Conservation (phyloP, 306 rosid species). For the Cicer judaicum region DNA sequence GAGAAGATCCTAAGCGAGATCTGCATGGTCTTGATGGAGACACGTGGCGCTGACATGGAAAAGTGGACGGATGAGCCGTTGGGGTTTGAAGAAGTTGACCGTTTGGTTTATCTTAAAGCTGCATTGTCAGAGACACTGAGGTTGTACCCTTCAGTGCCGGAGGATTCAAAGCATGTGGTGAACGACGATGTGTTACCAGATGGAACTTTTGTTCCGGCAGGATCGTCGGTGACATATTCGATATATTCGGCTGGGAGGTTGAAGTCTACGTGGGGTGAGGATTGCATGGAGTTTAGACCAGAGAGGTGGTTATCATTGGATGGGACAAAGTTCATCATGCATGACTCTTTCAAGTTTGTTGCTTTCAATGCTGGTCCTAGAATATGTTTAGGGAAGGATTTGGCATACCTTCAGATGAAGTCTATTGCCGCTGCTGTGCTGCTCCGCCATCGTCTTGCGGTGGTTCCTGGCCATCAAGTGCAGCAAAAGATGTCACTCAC, state of each 20-base stretch:
- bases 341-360: conserved; percentile 77
- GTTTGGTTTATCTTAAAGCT: conserved; percentile 72
- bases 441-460: conserved; percentile 71
- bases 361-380: conserved; percentile 98
- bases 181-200: conserved; percentile 75
- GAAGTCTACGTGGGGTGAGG: conserved; percentile 87
- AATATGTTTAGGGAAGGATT: conserved; percentile 85
- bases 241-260: conserved; percentile 81
- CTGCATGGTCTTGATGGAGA: conserved; percentile 61
- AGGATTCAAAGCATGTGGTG: conserved; percentile 84
- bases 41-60: conserved; percentile 63
- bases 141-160: conserved; percentile 85
- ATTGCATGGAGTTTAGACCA: conserved; percentile 76
- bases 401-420: conserved; percentile 92
- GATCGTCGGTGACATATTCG: conserved; percentile 82
- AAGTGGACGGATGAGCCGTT: conserved; percentile 70
- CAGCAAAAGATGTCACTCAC: conserved; percentile 94
- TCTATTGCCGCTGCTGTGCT: conserved; percentile 79
- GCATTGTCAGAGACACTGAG: conserved; percentile 84
- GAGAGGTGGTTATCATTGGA: conserved; percentile 84
- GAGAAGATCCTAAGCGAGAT: conserved; percentile 67
- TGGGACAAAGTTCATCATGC: conserved; percentile 62
- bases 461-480: conserved; percentile 72
- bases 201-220: conserved; percentile 84
- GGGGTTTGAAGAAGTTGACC: conserved; percentile 81